Evolutionary conservation across 2,329 filamentous ascomycete species (phyloP).

Genomic region (Aspergillus sp.): DNA sequence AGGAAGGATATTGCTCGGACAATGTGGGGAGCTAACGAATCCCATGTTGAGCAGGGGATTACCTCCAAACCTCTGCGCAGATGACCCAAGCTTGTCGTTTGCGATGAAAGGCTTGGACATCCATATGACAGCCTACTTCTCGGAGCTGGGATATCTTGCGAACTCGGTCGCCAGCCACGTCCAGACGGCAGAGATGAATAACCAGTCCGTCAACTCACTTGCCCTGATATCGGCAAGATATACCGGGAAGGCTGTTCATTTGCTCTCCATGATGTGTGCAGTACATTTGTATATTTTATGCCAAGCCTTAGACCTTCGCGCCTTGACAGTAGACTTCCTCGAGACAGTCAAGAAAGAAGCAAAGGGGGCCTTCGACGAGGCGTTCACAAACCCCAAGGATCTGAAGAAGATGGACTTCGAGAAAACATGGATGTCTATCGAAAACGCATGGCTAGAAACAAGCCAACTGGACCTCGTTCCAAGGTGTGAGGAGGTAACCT

Average conservation of each 20-base stretch:
- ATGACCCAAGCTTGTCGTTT: conserved; percentile 40
- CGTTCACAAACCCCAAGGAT: conserved; percentile 17
- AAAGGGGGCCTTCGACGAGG: conserved; percentile 28
- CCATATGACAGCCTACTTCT: conserved; percentile 61
- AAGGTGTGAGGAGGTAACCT: neutral
- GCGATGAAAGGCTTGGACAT: conserved; percentile 64
- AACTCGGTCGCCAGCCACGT: conserved; percentile 63
- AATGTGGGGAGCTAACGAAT: conserved; percentile 63
- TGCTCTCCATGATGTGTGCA: conserved; percentile 56
- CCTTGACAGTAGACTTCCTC: conserved; percentile 46
- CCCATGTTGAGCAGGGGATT: conserved; percentile 57
- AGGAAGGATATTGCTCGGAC: conserved; percentile 61
- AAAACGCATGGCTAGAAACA: neutral
- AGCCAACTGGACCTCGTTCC: neutral
- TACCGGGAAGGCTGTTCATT: conserved; percentile 55
- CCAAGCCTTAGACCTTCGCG: conserved; percentile 57
- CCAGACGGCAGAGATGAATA: conserved; percentile 64
- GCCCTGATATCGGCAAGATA: conserved; percentile 60
- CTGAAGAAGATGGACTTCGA: neutral
- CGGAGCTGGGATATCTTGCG: conserved; percentile 61
- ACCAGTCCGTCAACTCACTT: conserved; percentile 65
- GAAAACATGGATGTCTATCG: neutral
- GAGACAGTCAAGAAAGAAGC: conserved; percentile 40
- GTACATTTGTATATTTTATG: conserved; percentile 55
- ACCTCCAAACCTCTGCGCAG: conserved; percentile 59